Percentiles rank a stretch among this genome's conserved stretches.
Evolutionary conservation across 2,329 filamentous ascomycete species (phyloP).

Genomic region (Penicillium sp.): DNA sequence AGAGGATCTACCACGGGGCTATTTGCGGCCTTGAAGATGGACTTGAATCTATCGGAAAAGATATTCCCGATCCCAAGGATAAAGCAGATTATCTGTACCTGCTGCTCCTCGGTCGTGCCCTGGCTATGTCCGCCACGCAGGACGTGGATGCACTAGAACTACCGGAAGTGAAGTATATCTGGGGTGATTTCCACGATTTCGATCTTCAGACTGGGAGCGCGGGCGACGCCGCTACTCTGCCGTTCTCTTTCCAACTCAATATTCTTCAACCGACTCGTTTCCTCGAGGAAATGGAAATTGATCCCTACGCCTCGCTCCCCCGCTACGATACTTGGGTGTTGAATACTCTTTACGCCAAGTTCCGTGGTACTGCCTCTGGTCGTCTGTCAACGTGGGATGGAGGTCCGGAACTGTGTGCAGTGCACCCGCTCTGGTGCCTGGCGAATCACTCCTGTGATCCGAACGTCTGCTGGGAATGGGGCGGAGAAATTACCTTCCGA

Average conservation of each 20-base stretch:
- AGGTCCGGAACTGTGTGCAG: conserved; percentile 84
- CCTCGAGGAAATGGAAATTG: conserved; percentile 62
- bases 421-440: conserved; percentile 93
- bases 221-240: conserved; percentile 47
- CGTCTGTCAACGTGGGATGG: conserved; percentile 73
- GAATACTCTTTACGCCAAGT: conserved; percentile 90
- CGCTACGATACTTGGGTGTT: conserved; percentile 60
- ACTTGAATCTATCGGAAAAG: conserved; percentile 58
- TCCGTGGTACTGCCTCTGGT: conserved; percentile 87
- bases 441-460: conserved; percentile 96
- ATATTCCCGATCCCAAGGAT: conserved; percentile 56
- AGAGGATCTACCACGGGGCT: conserved; percentile 57
- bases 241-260: conserved; percentile 61
- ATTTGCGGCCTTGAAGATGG: conserved; percentile 54
- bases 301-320: conserved; percentile 52
- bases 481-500: conserved; percentile 46
- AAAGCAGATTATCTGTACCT: conserved; percentile 60
- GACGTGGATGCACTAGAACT: conserved; percentile 58
- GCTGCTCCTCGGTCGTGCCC: conserved; percentile 56
- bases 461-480: conserved; percentile 94
- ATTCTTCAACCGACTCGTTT: conserved; percentile 60
- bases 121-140: conserved; percentile 62
- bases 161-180: conserved; percentile 62
- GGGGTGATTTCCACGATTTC: conserved; percentile 59
- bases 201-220: conserved; percentile 16